Evolutionary conservation across 305 asterid genomes (phyloP).

Genomic region (Coffea humblotiana): DNA sequence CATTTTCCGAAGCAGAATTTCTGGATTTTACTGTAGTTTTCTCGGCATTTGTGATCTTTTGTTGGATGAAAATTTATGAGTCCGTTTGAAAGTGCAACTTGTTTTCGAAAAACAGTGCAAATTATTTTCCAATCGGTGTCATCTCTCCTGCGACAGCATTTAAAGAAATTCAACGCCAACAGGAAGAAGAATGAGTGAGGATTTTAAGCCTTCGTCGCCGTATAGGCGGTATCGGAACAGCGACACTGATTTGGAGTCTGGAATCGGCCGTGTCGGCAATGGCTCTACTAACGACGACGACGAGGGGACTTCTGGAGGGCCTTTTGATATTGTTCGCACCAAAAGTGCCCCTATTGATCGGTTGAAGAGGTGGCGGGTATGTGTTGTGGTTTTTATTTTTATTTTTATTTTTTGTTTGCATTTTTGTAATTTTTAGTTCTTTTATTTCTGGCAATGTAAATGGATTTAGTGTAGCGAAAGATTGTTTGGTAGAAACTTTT

Average conservation of each 20-base stretch:
- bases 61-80: not conserved
- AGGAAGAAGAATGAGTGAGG: conserved; percentile 27
- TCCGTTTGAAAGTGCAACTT: conserved; percentile 5
- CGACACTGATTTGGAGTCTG: conserved; percentile 56
- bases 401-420: not conserved
- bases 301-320: conserved; percentile 45
- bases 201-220: conserved; percentile 39
- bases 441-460: not conserved
- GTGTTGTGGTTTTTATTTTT: conserved; percentile 21
- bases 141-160: conserved; percentile 71
- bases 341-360: conserved; percentile 78
- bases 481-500: not conserved
- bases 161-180: conserved; percentile 22
- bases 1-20: not conserved
- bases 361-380: conserved; percentile 83
- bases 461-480: not conserved
- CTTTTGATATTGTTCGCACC: conserved; percentile 73
- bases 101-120: conserved; percentile 4
- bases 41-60: too few species aligned
- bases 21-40: not conserved
- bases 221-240: conserved; percentile 50
- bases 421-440: not conserved
- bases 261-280: conserved; percentile 13
- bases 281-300: conserved; percentile 42
- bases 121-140: conserved; percentile 35